Base-by-base conservation (phyloP, 257 asterid genomes). In the Linaria vulgaris region DNA sequence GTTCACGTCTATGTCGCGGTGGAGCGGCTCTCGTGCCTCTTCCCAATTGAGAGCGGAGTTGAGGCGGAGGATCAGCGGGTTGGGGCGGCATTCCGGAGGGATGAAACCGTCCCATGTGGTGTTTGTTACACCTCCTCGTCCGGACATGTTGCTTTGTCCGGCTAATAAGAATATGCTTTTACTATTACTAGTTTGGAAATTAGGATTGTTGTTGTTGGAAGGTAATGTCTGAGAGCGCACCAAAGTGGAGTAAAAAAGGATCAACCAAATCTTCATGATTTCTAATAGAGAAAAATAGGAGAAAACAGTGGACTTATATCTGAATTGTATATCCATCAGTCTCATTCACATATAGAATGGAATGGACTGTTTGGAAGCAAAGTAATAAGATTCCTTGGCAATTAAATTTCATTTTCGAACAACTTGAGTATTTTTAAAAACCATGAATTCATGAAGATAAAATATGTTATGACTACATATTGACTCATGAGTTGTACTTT, bases 91-190 rank as follows among this genome's bases (percentile, higher is more conserved):
- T 22, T 84, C 72, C 0, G 70, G 74, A 0, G 96, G 96, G n/a
- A 88, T 66, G 2, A 72, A 3, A 1, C 80, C 79, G n/a, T 91
- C 85, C 97, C 97, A 91, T 0, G 74, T 63, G 69, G 10, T 62
- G 6, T 64, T 62, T 1, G 39, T 25, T 1, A 81, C 86, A 3
- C 94, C 96, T 0, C 95, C 98, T 4, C 96, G 82, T 25, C 98
- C 98, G 1, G 98, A 59, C 98, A 91, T 91, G 74, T 91, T 91
- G 71, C 98, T 88, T 17, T 91, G 95, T 15, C 98, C 96, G 47
- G 86, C 96, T n/a, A 91, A 75, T 50, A 91, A 44, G 80, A 85
- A 84, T 30, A 88, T 82, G 76, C 74, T 76, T 55, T 69, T n/a
- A n/a, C n/a, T n/a, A n/a, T n/a, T n/a, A n/a, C n/a, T 72, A 4